These are phyloP conservation scores for Penicillium cosmopolitanum DNA, from an alignment of 495 filamentous ascomycete genomes.

Conservation along the genomic window DNA sequence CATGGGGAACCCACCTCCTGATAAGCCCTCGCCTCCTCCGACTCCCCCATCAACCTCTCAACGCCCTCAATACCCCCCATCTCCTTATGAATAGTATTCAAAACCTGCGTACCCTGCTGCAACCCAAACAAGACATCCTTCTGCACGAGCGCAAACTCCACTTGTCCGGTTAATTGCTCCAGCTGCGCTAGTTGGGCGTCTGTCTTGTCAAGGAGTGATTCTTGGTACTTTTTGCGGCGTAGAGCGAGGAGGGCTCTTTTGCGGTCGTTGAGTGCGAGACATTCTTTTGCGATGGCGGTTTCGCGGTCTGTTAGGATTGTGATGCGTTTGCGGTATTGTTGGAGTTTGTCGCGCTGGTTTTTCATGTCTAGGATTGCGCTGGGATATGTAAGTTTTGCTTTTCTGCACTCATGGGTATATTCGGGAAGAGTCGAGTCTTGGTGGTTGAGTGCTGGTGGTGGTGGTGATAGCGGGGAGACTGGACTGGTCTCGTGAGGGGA, in stretches of 20 bases:
- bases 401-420: too few relatives aligned
- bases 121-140: constrained; percentile 92
- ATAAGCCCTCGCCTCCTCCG: constrained; percentile 83
- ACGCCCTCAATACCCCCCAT: constrained; percentile 95
- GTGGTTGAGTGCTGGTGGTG: neutral
- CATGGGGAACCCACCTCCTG: constrained; percentile 63
- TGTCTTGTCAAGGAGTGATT: constrained; percentile 84
- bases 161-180: constrained; percentile 77
- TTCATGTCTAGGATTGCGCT: constrained; percentile 97
- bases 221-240: constrained; percentile 95
- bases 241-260: constrained; percentile 83
- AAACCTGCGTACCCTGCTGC: constrained; percentile 86
- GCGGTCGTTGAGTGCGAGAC: constrained; percentile 75
- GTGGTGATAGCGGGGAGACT: constrained; percentile 12
- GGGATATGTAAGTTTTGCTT: neutral
- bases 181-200: constrained; percentile 88
- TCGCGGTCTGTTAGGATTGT: constrained; percentile 80
- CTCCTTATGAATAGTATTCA: constrained; percentile 89
- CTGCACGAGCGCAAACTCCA: constrained; percentile 94
- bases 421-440: too few relatives aligned
- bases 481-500: constrained; percentile 26
- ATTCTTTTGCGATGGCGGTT: constrained; percentile 78
- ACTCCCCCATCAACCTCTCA: constrained; percentile 92
- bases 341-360: constrained; percentile 93
- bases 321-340: constrained; percentile 91